Conservation (phyloP, 2,329 filamentous ascomycete genomes). For the Alternaria triticina region DNA sequence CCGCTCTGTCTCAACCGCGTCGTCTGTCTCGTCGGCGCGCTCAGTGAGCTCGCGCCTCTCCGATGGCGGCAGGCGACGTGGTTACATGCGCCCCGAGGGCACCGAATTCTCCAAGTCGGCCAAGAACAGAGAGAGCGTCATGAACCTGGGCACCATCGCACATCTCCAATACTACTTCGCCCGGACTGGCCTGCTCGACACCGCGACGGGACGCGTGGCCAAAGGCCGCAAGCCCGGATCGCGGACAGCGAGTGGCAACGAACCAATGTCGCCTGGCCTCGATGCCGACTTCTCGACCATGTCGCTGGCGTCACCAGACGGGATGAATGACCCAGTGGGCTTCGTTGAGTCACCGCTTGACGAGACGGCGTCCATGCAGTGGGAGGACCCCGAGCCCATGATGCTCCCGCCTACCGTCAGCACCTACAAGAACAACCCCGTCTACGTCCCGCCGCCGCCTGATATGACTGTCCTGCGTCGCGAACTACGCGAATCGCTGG, state of each 20-base stretch:
- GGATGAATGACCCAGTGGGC: slow-evolving; percentile 38
- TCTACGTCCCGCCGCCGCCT: slow-evolving; percentile 82
- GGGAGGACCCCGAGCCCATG: slow-evolving; percentile 70
- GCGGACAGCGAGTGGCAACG: slow-evolving; percentile 41
- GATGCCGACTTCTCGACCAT: slow-evolving; percentile 37
- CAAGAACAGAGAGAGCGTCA: slow-evolving; percentile 87
- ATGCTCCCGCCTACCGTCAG: slow-evolving; percentile 97
- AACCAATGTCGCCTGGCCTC: slow-evolving; percentile 32
- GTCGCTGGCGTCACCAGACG: slow-evolving; percentile 30
- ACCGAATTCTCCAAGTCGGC: slow-evolving; percentile 92
- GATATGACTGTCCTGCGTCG: slow-evolving; percentile 79
- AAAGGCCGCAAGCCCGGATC: slow-evolving; percentile 65
- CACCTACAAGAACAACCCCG: slow-evolving; percentile 88
- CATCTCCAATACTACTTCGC: slow-evolving; percentile 99
- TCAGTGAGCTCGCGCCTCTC: slow-evolving; percentile 66
- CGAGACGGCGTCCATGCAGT: slow-evolving; percentile 55
- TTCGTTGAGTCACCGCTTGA: slow-evolving; percentile 62
- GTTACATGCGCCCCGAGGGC: slow-evolving; percentile 86
- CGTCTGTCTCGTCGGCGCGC: slow-evolving; percentile 59
- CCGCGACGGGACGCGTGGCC: slow-evolving; percentile 85
- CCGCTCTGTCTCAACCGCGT: slow-evolving; percentile 67
- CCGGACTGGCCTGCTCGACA: slow-evolving; percentile 88
- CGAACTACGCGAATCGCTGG: slow-evolving; percentile 70
- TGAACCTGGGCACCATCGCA: slow-evolving; percentile 94
- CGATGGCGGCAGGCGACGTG: slow-evolving; percentile 66